Percentiles rank a stretch among this genome's conserved stretches.
phyloP scores from a whole-genome alignment of 2,329 filamentous ascomycete species.

The Epicoccum nigrum region DNA sequence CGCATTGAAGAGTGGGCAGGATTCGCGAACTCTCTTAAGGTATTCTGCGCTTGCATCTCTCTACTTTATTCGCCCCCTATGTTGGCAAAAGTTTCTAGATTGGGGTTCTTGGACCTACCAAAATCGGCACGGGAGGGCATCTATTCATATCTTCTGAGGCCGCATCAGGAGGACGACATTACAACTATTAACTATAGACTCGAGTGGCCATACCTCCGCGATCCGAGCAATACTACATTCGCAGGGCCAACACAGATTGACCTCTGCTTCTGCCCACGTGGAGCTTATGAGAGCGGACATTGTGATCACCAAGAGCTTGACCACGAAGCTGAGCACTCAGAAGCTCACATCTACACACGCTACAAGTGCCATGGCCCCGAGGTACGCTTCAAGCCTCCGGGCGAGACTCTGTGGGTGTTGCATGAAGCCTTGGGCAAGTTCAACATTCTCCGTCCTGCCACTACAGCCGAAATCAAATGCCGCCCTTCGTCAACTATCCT shows the following conservation, averaged over 20 bases:
- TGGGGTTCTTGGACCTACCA: slow-evolving; percentile 3
- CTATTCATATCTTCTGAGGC: slow-evolving; percentile 31
- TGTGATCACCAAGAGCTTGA: background rate
- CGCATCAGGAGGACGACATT: slow-evolving; percentile 43
- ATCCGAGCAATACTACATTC: slow-evolving; percentile 41
- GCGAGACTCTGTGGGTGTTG: slow-evolving; percentile 35
- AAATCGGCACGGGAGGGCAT: slow-evolving; percentile 15
- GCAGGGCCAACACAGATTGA: slow-evolving; percentile 34
- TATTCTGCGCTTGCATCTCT: background rate
- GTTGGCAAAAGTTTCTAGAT: background rate
- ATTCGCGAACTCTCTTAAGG: background rate
- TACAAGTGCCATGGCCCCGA: slow-evolving; percentile 33
- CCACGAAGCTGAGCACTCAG: background rate
- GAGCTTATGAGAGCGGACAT: background rate
- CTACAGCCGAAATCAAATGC: slow-evolving; percentile 20
- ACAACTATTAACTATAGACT: slow-evolving; percentile 46
- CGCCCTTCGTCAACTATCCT: slow-evolving; percentile 22
- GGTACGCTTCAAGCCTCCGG: slow-evolving; percentile 25
- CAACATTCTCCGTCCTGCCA: slow-evolving; percentile 40
- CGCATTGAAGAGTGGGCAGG: no score
- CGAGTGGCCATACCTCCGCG: slow-evolving; percentile 35
- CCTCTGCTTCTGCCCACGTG: slow-evolving; percentile 31
- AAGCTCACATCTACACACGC: slow-evolving; percentile 40
- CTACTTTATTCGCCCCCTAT: background rate
- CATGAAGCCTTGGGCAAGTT: slow-evolving; percentile 30